A percentile compares a stretch with the other conserved stretches of the same genome.
Conservation (phyloP, 345 rosid species). For the Pseudoturritis turrita region DNA sequence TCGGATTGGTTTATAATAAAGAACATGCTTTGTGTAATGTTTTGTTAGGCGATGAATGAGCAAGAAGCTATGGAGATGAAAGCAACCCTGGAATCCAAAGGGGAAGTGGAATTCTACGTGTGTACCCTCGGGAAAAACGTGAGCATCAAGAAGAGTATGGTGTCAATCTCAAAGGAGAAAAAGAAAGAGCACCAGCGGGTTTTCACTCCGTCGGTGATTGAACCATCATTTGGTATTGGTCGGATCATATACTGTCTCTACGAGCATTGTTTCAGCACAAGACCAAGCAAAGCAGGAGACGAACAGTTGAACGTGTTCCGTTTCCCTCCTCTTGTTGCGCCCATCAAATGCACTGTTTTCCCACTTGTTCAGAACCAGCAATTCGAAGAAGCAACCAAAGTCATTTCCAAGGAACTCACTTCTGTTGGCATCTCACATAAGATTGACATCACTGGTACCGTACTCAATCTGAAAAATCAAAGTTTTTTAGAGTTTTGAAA, state of each 20-base stretch:
- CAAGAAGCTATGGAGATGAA: constrained; percentile 91
- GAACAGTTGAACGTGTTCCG: constrained; percentile 83
- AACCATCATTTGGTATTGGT: constrained; percentile 94
- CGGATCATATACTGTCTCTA: constrained; percentile 87
- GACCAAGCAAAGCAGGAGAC: constrained; percentile 88
- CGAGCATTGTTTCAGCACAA: constrained; percentile 83
- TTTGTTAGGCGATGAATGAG: constrained; percentile 73
- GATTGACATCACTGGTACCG: constrained; percentile 86
- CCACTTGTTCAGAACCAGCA: constrained; percentile 84
- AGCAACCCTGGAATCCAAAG: constrained; percentile 66
- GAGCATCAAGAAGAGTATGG: constrained; percentile 68
- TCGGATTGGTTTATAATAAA: not conserved
- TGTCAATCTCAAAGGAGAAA: constrained; percentile 84
- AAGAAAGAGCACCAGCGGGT: constrained; percentile 85
- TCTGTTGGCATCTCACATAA: constrained; percentile 76
- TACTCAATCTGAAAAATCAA: not conserved
- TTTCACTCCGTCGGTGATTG: constrained; percentile 91
- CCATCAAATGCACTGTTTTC: constrained; percentile 90
- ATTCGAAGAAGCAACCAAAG: constrained; percentile 73
- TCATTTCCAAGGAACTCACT: constrained; percentile 65
- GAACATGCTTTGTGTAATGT: not conserved
- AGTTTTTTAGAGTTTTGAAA: not conserved
- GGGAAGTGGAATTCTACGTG: constrained; percentile 74
- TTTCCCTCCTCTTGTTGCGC: constrained; percentile 89
- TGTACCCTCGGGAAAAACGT: constrained; percentile 69